A percentile compares a stretch with the other conserved stretches of the same genome.
These are phyloP conservation scores for Phytophthora lateralis DNA, from an alignment of 352 stramenopile species.

Conservation along the genomic window DNA sequence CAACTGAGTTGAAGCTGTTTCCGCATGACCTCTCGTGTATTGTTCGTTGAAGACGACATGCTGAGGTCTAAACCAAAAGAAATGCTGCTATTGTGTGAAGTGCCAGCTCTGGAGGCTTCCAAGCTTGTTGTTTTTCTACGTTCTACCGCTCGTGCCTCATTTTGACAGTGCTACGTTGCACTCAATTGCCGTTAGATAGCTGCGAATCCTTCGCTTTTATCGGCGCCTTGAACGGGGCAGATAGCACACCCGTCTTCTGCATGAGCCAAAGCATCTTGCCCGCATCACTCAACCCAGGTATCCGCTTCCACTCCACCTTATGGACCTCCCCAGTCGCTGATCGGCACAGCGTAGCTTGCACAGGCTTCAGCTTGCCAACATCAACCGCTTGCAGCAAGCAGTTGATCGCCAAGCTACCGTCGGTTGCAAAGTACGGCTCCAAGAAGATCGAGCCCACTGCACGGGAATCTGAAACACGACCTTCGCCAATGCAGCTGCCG, in stretches of 20 bases:
- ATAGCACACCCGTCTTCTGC: conserved; percentile 63
- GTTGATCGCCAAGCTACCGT: conserved; percentile 65
- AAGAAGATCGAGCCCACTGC: conserved; percentile 73
- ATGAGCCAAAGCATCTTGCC: conserved; percentile 80
- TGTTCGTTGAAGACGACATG: conserved; percentile 27
- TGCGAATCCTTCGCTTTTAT: conserved; percentile 21
- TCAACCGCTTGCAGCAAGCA: conserved; percentile 78
- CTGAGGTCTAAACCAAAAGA: conserved; percentile 26
- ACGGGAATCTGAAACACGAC: conserved; percentile 77
- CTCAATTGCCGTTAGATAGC: conserved; percentile 36
- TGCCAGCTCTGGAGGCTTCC: background rate
- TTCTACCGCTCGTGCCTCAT: conserved; percentile 13
- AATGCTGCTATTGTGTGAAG: conserved; percentile 31
- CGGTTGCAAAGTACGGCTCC: conserved; percentile 66
- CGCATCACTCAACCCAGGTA: conserved; percentile 75
- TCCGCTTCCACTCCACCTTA: conserved; percentile 79
- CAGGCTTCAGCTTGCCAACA: conserved; percentile 39
- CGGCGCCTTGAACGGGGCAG: conserved; percentile 17
- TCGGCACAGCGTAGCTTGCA: conserved; percentile 44
- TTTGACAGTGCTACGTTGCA: background rate
- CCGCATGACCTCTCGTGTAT: conserved; percentile 5
- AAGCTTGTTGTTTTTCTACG: conserved; percentile 11
- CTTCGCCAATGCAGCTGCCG: conserved; percentile 85
- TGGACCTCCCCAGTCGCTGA: conserved; percentile 53
- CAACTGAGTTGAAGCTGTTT: conserved; percentile 28